Evolutionary conservation across 1,284 basidiomycete genomes (phyloP).

Genomic region (Apiotrichum mycotoxinovorans): DNA sequence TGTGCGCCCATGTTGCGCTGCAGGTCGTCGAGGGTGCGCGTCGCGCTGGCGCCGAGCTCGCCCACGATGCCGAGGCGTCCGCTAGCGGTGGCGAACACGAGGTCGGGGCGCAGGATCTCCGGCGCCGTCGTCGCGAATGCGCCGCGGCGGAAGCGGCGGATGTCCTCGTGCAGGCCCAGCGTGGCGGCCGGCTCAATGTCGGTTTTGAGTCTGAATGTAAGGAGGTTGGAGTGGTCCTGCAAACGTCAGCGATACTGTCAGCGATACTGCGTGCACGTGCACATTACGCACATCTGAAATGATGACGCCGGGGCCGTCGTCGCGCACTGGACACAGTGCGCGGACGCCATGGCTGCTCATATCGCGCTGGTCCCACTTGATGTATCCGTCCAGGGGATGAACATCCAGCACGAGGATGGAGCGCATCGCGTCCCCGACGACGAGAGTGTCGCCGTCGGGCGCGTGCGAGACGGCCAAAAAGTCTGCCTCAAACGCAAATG

Average conservation of each 20-base stretch:
- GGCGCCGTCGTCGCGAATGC: conserved; percentile 31
- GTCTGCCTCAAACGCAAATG: conserved; percentile 72
- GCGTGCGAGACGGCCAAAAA: conserved; percentile 47
- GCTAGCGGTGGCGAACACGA: conserved; percentile 72
- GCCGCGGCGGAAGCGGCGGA: conserved; percentile 45
- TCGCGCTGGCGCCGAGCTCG: conserved; percentile 59
- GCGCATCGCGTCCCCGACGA: conserved; percentile 74
- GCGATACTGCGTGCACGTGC: background rate
- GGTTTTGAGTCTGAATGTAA: conserved; percentile 54
- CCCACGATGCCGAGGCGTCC: conserved; percentile 77
- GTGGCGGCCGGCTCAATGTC: conserved; percentile 45
- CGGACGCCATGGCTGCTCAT: conserved; percentile 65
- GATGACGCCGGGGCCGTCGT: conserved; percentile 57
- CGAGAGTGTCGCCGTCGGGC: conserved; percentile 53
- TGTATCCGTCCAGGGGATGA: conserved; percentile 51
- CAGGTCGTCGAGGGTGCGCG: conserved; percentile 66
- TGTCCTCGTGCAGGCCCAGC: conserved; percentile 52
- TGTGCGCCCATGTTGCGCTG: conserved; percentile 70
- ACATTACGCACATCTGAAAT: conserved; percentile 65
- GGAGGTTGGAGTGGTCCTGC: conserved; percentile 64
- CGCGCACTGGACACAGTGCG: conserved; percentile 39
- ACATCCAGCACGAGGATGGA: conserved; percentile 69
- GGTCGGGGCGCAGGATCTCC: conserved; percentile 53
- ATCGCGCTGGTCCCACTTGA: conserved; percentile 68
- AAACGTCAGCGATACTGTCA: background rate